phyloP scores from a whole-genome alignment of 768 basidiomycete species.

The Leucosporidium yakuticum region DNA sequence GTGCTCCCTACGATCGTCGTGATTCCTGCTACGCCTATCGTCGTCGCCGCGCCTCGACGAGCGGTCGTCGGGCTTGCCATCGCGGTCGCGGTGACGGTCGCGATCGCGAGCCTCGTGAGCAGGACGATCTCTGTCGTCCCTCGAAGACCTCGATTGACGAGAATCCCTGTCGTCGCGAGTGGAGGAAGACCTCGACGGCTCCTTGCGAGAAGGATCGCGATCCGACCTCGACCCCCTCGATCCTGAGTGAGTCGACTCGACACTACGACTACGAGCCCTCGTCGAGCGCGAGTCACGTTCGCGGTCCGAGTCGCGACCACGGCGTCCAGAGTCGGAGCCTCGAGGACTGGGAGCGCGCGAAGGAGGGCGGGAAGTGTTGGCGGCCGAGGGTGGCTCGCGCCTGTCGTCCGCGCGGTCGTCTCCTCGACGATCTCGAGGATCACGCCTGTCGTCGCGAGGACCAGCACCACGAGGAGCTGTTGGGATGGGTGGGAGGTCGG shows the following conservation, averaged over 20 bases:
- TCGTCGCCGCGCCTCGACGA: neutral
- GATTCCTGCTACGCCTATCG: neutral
- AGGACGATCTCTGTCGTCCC: too few species aligned
- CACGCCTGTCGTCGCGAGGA: too few species aligned
- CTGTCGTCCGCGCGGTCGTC: too few species aligned
- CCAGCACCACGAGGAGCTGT: too few species aligned
- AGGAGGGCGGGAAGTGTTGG: neutral
- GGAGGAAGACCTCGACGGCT: too few species aligned
- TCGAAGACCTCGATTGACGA: too few species aligned
- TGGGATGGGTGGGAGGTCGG: neutral
- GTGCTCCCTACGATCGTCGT: neutral
- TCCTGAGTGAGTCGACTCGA: too few species aligned
- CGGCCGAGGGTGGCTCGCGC: neutral
- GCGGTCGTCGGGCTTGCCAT: conserved; percentile 36
- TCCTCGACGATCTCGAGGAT: too few species aligned
- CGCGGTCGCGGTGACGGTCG: conserved; percentile 31
- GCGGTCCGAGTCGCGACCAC: neutral
- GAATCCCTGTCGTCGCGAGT: too few species aligned
- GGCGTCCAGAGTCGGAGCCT: neutral
- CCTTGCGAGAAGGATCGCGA: too few species aligned
- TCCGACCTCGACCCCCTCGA: too few species aligned
- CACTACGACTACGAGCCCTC: too few species aligned
- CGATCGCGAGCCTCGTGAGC: conserved; percentile 12
- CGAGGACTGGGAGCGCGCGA: conserved; percentile 9
- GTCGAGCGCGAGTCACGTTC: neutral